Evolutionary conservation across 176 grass and related monocot species (phyloP).

Genomic region (Zea mays): Zm-B73-REFERENCE-NAM-5.0 NC_050100.1:221760501-221761000

Average conservation of each 20-base stretch:
- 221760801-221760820: not conserved
- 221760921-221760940: constrained; percentile 58
- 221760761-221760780: not conserved
- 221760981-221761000: not conserved
- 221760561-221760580: not conserved
- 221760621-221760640: not conserved
- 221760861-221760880: not conserved
- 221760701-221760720: not conserved
- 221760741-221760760: not conserved
- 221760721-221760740: not conserved
- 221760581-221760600: not conserved
- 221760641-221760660: constrained; percentile 34
- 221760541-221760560: not conserved
- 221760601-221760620: not conserved
- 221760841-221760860: not conserved
- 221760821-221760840: not conserved
- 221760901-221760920: constrained; percentile 47
- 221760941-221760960: constrained; percentile 40
- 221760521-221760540: constrained; percentile 2
- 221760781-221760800: not conserved
- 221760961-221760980: not conserved
- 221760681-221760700: not conserved
- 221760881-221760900: constrained; percentile 25
- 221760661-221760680: not conserved
- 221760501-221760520: not conserved